phyloP scores from a whole-genome alignment of 106 monocot genomes.

The Triglochin maritima region DNA sequence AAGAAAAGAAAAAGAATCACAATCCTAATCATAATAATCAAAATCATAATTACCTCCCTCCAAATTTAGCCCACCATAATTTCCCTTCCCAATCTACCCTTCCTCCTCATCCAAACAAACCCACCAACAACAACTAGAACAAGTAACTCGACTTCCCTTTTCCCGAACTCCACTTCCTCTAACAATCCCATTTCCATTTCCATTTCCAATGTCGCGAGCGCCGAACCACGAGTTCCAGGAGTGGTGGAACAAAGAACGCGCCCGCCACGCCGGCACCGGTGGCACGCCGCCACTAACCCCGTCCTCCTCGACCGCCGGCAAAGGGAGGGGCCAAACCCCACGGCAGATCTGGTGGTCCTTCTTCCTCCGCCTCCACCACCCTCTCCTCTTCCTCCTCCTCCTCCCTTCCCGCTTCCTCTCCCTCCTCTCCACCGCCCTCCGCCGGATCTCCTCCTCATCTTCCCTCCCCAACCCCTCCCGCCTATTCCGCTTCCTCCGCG shows the following conservation, averaged over 20 bases:
- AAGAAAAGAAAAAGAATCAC: no score
- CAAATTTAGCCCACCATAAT: not conserved
- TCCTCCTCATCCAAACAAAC: not conserved
- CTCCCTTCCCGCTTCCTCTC: constrained; percentile 12
- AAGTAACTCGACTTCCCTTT: not conserved
- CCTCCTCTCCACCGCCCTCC: constrained; percentile 21
- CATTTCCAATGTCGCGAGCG: constrained; percentile 8
- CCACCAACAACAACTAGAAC: not conserved
- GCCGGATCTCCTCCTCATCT: constrained; percentile 17
- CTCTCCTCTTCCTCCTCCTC: constrained; percentile 3
- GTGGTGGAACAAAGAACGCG: constrained; percentile 46
- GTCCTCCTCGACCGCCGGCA: constrained; percentile 9
- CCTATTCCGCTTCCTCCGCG: constrained; percentile 38
- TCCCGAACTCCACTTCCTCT: not conserved
- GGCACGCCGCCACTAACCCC: constrained; percentile 5
- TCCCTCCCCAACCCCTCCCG: constrained; percentile 18
- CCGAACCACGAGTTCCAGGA: constrained; percentile 56
- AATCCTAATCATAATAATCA: no score
- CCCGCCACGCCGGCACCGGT: constrained; percentile 7
- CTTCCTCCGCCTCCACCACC: constrained; percentile 30
- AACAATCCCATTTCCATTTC: not conserved
- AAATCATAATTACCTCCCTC: not conserved
- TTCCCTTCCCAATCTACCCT: not conserved
- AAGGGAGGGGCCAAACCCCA: constrained; percentile 24
- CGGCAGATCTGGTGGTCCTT: constrained; percentile 36